Evolutionary conservation across 148 eudicot genomes (phyloP).

Genomic region (Mesembryanthemum crystallinum): DNA sequence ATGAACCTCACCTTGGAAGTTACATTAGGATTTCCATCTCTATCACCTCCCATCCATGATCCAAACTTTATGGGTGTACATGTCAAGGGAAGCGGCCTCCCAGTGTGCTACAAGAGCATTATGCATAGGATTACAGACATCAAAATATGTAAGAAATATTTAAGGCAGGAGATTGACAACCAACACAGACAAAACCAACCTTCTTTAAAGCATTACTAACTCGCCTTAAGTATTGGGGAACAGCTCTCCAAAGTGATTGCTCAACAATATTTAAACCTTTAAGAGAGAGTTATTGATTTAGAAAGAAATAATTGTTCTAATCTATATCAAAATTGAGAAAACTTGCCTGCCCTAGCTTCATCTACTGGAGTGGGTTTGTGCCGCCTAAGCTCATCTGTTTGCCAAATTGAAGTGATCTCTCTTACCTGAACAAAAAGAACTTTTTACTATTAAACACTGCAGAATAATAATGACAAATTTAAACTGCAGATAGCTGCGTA

Average conservation of each 20-base stretch:
- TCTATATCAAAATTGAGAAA: constrained; percentile 11
- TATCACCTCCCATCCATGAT: constrained; percentile 99
- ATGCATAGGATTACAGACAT: constrained; percentile 9
- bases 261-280: constrained; percentile 83
- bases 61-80: constrained; percentile 90
- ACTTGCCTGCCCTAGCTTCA: constrained; percentile 89
- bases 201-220: constrained; percentile 87
- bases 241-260: constrained; percentile 94
- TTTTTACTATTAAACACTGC: constrained; percentile 4
- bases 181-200: constrained; percentile 35
- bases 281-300: constrained; percentile 8
- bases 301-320: background rate
- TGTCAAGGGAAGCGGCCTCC: constrained; percentile 81
- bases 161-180: background rate
- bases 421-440: constrained; percentile 50
- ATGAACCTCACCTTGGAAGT: constrained; percentile 67
- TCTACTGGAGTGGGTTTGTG: constrained; percentile 95
- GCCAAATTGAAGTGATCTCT: constrained; percentile 92
- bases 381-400: constrained; percentile 91
- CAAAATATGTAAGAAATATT: background rate
- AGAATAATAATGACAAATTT: background rate
- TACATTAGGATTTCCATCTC: constrained; percentile 98
- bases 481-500: background rate
- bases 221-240: constrained; percentile 88
- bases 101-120: constrained; percentile 64